Evolutionary conservation across 2,329 filamentous ascomycete species (phyloP).

Genomic region (Trichothecium roseum): DNA sequence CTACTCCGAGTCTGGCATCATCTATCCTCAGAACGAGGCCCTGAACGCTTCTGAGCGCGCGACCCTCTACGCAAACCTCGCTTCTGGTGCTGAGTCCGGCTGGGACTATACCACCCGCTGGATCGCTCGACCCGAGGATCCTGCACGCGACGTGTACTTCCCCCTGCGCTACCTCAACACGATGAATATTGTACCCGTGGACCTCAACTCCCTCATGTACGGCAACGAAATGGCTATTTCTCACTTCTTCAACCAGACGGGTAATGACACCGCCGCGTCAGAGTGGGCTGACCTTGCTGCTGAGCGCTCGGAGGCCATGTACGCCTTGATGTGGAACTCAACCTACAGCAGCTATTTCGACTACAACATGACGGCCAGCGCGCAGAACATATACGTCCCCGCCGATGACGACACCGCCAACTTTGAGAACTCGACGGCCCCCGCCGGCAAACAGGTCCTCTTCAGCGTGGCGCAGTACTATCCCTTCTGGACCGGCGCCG

Average conservation of each 20-base stretch:
- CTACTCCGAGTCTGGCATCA: constrained; percentile 41
- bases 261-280: constrained; percentile 37
- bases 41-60: constrained; percentile 43
- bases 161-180: constrained; percentile 55
- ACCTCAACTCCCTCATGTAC: constrained; percentile 60
- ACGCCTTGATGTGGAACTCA: constrained; percentile 52
- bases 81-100: constrained; percentile 55
- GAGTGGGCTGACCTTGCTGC: constrained; percentile 39
- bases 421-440: constrained; percentile 28
- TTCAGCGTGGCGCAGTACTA: constrained; percentile 53
- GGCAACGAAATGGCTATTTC: constrained; percentile 52
- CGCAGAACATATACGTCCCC: constrained; percentile 44
- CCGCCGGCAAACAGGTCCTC: constrained; percentile 43
- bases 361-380: constrained; percentile 51
- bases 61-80: constrained; percentile 49
- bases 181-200: constrained; percentile 48
- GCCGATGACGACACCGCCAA: constrained; percentile 29
- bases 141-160: constrained; percentile 50
- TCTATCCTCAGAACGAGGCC: constrained; percentile 40
- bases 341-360: constrained; percentile 57
- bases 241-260: constrained; percentile 37
- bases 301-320: constrained; percentile 51
- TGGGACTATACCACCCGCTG: constrained; percentile 55
- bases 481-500: constrained; percentile 60
- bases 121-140: constrained; percentile 46